These are phyloP conservation scores for Sporothrix humicola DNA, from an alignment of 2,329 filamentous ascomycete genomes.

Conservation along the genomic window DNA sequence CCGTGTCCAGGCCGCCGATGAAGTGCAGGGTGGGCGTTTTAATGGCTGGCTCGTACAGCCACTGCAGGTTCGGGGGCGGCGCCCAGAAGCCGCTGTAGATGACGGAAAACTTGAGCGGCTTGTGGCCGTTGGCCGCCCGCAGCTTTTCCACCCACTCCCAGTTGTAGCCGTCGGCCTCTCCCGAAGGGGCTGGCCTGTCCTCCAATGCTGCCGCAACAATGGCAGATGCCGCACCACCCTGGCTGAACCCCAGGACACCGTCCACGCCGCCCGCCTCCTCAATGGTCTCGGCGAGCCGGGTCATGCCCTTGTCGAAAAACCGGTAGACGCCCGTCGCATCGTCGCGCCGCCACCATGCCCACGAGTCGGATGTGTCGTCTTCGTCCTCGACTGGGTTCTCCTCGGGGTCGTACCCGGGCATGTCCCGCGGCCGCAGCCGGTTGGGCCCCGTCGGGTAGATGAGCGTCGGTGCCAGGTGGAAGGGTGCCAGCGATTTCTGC, in stretches of 20 bases:
- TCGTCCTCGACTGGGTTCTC: constrained; percentile 37
- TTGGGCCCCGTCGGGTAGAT: constrained; percentile 73
- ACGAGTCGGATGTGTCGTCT: constrained; percentile 63
- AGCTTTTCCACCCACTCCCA: constrained; percentile 53
- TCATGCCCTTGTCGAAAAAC: constrained; percentile 72
- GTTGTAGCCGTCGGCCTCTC: constrained; percentile 34
- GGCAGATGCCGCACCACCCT: constrained; percentile 74
- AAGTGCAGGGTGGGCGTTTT: constrained; percentile 80
- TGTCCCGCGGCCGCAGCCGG: constrained; percentile 66
- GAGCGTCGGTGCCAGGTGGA: constrained; percentile 60
- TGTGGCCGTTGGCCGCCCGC: constrained; percentile 55
- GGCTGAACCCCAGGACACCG: constrained; percentile 81
- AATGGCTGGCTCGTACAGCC: constrained; percentile 77
- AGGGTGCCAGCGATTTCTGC: constrained; percentile 70
- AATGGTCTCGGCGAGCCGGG: constrained; percentile 65
- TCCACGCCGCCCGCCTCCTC: constrained; percentile 70
- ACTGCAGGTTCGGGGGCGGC: constrained; percentile 64
- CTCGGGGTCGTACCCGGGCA: constrained; percentile 66
- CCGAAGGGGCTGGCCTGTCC: constrained; percentile 39
- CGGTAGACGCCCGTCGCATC: constrained; percentile 69
- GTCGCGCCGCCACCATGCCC: constrained; percentile 81
- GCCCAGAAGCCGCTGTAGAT: constrained; percentile 80
- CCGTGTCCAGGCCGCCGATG: constrained; percentile 81
- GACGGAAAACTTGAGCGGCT: constrained; percentile 69
- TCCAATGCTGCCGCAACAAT: constrained; percentile 78